phyloP scores from a whole-genome alignment of 257 asterid genomes.

The Solanum chmielewskii region DNA sequence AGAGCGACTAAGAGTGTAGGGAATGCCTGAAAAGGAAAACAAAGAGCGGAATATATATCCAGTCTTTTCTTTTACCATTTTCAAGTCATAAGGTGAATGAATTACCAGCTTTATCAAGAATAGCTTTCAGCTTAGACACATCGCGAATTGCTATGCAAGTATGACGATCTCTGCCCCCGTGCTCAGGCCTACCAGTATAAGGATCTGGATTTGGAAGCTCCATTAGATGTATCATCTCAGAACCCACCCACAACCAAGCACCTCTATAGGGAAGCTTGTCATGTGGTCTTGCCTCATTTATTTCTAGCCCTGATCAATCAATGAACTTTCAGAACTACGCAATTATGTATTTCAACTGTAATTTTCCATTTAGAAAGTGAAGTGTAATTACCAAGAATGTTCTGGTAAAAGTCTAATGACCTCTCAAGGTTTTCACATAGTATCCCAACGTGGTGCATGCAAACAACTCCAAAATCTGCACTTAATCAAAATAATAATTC shows the following conservation, averaged over 20 bases:
- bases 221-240: conserved; percentile 95
- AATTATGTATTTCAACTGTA: not conserved
- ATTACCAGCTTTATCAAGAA: conserved; percentile 71
- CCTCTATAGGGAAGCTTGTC: conserved; percentile 91
- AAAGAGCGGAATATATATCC: not conserved
- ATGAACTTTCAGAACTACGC: not conserved
- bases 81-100: not conserved
- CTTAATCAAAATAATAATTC: not conserved
- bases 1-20: conserved; percentile 77
- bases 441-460: conserved; percentile 86
- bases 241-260: conserved; percentile 96
- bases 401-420: conserved; percentile 78
- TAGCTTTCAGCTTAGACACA: conserved; percentile 66
- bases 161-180: conserved; percentile 91
- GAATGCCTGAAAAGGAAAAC: conserved; percentile 39
- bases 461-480: conserved; percentile 80
- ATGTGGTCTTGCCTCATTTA: conserved; percentile 90
- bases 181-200: conserved; percentile 72
- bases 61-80: not conserved
- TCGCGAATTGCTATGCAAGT: conserved; percentile 74
- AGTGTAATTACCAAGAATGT: conserved; percentile 52
- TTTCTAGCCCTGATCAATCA: conserved; percentile 49
- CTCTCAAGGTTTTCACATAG: conserved; percentile 88
- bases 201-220: conserved; percentile 99
- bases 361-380: not conserved